Conservation (phyloP, 495 filamentous ascomycete genomes). For the Aspergillus conjunctus region DNA sequence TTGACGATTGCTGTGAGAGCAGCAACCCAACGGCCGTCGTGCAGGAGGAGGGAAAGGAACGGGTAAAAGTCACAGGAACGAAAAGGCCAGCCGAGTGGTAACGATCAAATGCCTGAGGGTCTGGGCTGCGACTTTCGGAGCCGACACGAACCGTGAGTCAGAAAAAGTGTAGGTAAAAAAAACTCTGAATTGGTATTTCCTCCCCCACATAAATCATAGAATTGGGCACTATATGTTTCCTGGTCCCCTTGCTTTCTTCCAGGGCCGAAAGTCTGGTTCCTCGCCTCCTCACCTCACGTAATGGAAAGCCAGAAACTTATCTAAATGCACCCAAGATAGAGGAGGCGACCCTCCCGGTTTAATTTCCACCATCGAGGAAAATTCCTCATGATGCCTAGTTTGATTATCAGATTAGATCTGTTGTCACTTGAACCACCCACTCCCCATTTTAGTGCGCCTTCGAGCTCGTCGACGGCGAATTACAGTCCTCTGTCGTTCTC, state of each 20-base stretch:
- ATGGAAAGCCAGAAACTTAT: constrained; percentile 15
- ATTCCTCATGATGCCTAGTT: constrained; percentile 7
- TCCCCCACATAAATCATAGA: constrained; percentile 2
- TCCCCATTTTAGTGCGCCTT: neutral
- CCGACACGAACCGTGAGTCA: constrained; percentile 21
- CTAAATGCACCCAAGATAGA: neutral
- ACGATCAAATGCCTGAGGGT: too few relatives aligned
- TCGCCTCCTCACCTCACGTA: constrained; percentile 18
- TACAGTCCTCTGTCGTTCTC: constrained; percentile 9
- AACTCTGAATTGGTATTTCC: neutral
- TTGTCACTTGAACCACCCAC: neutral
- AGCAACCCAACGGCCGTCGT: constrained; percentile 16
- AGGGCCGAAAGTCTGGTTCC: neutral
- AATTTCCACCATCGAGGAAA: constrained; percentile 15
- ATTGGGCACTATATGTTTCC: neutral
- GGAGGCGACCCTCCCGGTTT: constrained; percentile 11
- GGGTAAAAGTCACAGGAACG: constrained; percentile 8
- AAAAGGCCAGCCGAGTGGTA: constrained; percentile 1
- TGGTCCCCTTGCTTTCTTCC: constrained; percentile 6
- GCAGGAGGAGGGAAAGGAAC: constrained; percentile 1
- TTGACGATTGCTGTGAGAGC: constrained; percentile 8
- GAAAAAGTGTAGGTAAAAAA: constrained; percentile 1
- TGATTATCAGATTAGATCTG: constrained; percentile 29
- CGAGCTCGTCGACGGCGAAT: constrained; percentile 18
- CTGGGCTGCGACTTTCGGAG: constrained; percentile 32